Conservation (phyloP, 148 eudicot species). For the Rhododendron mucronatum region DNA sequence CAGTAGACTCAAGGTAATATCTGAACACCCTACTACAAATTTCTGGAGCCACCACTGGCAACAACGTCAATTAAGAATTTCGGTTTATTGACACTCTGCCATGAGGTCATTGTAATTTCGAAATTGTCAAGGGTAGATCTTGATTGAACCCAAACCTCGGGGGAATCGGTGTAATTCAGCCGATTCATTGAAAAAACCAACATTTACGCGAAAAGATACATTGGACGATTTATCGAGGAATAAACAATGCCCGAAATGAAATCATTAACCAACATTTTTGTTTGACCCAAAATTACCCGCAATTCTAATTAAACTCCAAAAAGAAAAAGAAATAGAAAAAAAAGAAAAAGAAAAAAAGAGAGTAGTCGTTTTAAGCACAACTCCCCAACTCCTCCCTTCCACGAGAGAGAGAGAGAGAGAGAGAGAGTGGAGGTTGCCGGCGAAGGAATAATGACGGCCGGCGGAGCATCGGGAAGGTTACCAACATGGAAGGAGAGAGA, state of each 20-base stretch:
- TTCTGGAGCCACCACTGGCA: too few species aligned
- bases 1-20: too few species aligned
- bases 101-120: not conserved
- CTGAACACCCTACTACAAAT: too few species aligned
- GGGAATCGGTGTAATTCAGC: not conserved
- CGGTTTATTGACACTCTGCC: not conserved
- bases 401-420: not conserved
- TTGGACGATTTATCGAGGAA: not conserved
- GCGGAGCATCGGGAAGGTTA: constrained; percentile 44
- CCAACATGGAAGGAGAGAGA: constrained; percentile 77
- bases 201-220: not conserved
- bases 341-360: not conserved
- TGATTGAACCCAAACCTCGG: not conserved
- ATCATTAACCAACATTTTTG: not conserved
- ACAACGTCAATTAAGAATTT: not conserved
- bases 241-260: not conserved
- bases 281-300: not conserved
- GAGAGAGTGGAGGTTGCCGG: not conserved
- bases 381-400: not conserved
- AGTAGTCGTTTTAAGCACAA: not conserved
- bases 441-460: constrained; percentile 22
- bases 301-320: not conserved
- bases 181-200: not conserved
- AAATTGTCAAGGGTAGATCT: not conserved
- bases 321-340: too few species aligned